Evolutionary conservation across 768 basidiomycete genomes (phyloP), one percentile per base, ranked within the genome.

Genomic region (Auricularia cornea): DNA sequence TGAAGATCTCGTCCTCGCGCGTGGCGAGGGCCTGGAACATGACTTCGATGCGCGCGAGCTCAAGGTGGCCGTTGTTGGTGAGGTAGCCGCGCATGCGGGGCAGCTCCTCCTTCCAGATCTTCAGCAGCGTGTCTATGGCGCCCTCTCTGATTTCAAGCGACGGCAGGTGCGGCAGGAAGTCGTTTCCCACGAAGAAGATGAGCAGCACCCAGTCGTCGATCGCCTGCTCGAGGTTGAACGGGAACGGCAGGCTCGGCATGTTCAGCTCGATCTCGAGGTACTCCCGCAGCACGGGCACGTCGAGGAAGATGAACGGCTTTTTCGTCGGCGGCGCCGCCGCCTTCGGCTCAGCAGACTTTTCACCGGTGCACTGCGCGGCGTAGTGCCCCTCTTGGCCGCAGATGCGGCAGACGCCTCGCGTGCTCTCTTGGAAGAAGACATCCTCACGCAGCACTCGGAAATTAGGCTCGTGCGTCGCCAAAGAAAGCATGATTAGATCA

Each of bases 151-250:
- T 99, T 81, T 99, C 97, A 81, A 99, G 85, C 64, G 90, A 93
- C 29, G 97, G 97, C 63, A 99, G 82, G 79, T 99, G 97, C 26
- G 97, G 97, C 70, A 99, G 83, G 83, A 99, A 95, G 80, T 98
- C 94, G 79, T 99, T 99, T 69, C 97, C 97, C 74, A 99, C 97
- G 77, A 99, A 98, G 86, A 99, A 99, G 69, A 98, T 98, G 71
- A 99, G 85, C 72, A 99, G 86, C 69, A 99, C 93, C 97, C 97
- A 99, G 75, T 99, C 97, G 83, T 99, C 97, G 76, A 99, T 91
- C 40, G 97, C 94, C 75, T 89, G 88, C 76, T 99, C 97, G 74
- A 98, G 81, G 70, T 90, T 86, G 83, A 96, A 98, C 33, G 88
- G 86, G 78, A 97, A 94, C 2, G 87, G 78, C 20, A 83, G 75